Conservation (phyloP, 176 grass and related monocot species). For the Elaeis guineensis region DNA sequence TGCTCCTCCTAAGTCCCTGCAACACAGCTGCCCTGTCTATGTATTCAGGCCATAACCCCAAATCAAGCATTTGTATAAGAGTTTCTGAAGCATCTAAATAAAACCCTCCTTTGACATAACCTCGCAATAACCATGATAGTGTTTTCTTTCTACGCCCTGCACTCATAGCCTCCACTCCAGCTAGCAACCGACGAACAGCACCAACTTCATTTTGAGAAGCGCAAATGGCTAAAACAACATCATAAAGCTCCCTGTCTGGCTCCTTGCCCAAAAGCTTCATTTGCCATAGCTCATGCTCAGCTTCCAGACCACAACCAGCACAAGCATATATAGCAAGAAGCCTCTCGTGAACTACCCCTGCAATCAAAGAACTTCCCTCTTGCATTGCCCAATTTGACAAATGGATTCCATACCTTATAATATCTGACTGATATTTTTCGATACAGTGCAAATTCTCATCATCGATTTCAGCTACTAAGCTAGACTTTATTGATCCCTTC, state of each 20-base stretch:
- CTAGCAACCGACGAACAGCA: constrained; percentile 56
- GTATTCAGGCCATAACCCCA: constrained; percentile 69
- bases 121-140: constrained; percentile 81
- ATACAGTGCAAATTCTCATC: constrained; percentile 38
- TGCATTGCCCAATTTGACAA: constrained; percentile 73
- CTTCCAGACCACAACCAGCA: constrained; percentile 72
- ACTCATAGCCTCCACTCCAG: constrained; percentile 61
- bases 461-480: constrained; percentile 42
- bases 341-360: constrained; percentile 66
- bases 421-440: constrained; percentile 44
- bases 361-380: constrained; percentile 48
- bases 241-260: constrained; percentile 81
- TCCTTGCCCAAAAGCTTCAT: constrained; percentile 84
- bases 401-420: constrained; percentile 63
- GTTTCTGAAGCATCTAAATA: constrained; percentile 70
- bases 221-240: constrained; percentile 84
- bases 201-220: constrained; percentile 79
- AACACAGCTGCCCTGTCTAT: constrained; percentile 76
- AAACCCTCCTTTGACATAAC: constrained; percentile 84
- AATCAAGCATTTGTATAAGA: constrained; percentile 68
- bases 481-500: constrained; percentile 56
- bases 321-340: constrained; percentile 74
- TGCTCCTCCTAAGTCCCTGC: constrained; percentile 52
- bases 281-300: constrained; percentile 82
- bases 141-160: constrained; percentile 56